A percentile compares a stretch with the other conserved stretches of the same genome.
phyloP scores from a whole-genome alignment of 2,329 filamentous ascomycete genomes.

The Monosporascus sp. region DNA sequence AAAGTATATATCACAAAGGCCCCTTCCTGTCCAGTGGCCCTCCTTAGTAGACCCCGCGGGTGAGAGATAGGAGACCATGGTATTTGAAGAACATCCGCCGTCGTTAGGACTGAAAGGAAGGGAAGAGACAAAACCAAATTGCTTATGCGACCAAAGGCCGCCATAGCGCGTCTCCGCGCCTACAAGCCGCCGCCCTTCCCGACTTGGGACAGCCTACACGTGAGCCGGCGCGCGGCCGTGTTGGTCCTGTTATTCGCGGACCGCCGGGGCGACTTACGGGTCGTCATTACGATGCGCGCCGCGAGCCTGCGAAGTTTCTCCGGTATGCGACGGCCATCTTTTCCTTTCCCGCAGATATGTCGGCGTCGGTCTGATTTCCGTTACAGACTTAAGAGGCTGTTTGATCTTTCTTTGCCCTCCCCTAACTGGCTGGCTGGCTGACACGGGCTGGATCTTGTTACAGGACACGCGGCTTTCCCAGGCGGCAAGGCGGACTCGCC shows the following conservation, averaged over 20 bases:
- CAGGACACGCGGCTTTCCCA: slow-evolving; percentile 75
- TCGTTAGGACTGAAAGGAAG: background rate
- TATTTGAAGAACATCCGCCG: background rate
- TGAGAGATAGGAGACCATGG: no score
- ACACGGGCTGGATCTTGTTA: no score
- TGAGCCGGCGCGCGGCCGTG: slow-evolving; percentile 74
- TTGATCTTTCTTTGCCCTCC: no score
- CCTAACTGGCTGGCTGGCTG: no score
- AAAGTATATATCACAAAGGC: no score
- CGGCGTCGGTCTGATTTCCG: no score
- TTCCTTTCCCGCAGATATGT: background rate
- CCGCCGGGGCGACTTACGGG: slow-evolving; percentile 67
- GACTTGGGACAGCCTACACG: slow-evolving; percentile 56
- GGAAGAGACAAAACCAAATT: slow-evolving; percentile 9
- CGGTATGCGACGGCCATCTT: slow-evolving; percentile 32
- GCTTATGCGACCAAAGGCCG: slow-evolving; percentile 42
- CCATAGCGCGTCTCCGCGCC: slow-evolving; percentile 54
- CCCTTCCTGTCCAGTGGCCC: no score
- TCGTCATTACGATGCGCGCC: slow-evolving; percentile 65
- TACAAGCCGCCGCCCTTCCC: slow-evolving; percentile 57
- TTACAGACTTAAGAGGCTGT: no score
- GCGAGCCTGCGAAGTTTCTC: slow-evolving; percentile 62
- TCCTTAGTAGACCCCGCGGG: no score
- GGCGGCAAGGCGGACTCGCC: slow-evolving; percentile 64
- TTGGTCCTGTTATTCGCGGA: slow-evolving; percentile 86